These are phyloP conservation scores for Zygotorulaspora sp. DNA, from an alignment of 805 yeast species.

Conservation along the genomic window DNA sequence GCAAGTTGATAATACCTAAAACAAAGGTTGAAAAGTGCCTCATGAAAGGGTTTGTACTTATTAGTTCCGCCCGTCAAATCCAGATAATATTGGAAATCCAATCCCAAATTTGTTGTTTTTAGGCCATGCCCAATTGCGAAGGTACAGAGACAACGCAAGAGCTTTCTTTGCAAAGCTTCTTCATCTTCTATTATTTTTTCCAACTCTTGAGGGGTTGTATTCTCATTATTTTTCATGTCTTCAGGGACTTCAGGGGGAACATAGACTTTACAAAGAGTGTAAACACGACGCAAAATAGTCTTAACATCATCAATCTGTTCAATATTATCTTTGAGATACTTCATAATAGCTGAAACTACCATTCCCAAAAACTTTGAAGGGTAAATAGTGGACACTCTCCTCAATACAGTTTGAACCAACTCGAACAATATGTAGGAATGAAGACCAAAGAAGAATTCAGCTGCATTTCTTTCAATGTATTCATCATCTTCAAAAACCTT, in stretches of 20 bases:
- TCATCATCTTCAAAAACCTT: constrained; percentile 13
- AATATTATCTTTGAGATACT: constrained; percentile 44
- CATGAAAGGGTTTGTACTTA: constrained; percentile 23
- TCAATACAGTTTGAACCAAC: constrained; percentile 53
- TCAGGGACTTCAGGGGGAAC: constrained; percentile 43
- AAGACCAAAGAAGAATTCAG: constrained; percentile 43
- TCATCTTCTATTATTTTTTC: constrained; percentile 51
- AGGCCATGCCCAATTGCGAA: constrained; percentile 43
- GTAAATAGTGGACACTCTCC: constrained; percentile 58
- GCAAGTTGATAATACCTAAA: constrained; percentile 48
- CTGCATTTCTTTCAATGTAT: constrained; percentile 17
- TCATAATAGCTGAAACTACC: constrained; percentile 55
- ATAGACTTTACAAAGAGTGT: constrained; percentile 57
- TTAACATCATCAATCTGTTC: constrained; percentile 34
- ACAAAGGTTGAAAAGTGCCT: constrained; percentile 32
- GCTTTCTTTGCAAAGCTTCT: constrained; percentile 54
- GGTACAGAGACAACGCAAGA: constrained; percentile 60
- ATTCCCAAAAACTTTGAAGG: constrained; percentile 79
- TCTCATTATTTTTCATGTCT: constrained; percentile 24
- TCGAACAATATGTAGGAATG: constrained; percentile 66
- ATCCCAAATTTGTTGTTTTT: constrained; percentile 25
- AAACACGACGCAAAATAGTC: constrained; percentile 58
- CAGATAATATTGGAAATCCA: constrained; percentile 27
- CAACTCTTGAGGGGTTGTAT: constrained; percentile 35
- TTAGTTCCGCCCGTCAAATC: constrained; percentile 19